Percentiles rank a stretch among this genome's conserved stretches.
Conservation (phyloP, 768 basidiomycete species). For the Lactifluus pinguis region DNA sequence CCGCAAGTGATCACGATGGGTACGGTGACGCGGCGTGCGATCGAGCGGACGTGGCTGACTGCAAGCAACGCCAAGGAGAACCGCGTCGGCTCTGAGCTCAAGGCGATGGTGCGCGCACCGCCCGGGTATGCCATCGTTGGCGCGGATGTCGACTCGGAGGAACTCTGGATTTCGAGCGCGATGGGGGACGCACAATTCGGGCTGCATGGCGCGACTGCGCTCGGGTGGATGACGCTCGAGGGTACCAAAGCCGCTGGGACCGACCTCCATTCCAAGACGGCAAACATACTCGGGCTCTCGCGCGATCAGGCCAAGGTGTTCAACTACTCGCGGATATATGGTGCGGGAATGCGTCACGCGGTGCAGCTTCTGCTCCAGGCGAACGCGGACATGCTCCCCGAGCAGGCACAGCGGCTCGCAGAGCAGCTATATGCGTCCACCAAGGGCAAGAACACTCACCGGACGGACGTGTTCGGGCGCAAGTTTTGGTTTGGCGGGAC, state of each 20-base stretch:
- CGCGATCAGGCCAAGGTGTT: constrained; percentile 96
- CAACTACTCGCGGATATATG: constrained; percentile 98
- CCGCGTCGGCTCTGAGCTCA: constrained; percentile 95
- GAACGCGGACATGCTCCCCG: constrained; percentile 67
- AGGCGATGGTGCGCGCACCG: constrained; percentile 95
- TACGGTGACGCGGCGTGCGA: constrained; percentile 93
- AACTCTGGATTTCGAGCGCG: constrained; percentile 96
- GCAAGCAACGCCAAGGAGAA: constrained; percentile 98
- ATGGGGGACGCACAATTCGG: constrained; percentile 99
- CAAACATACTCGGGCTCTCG: constrained; percentile 83
- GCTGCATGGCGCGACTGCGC: constrained; percentile 88
- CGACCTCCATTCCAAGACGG: constrained; percentile 95
- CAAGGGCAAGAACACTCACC: constrained; percentile 84
- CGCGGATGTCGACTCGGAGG: constrained; percentile 97
- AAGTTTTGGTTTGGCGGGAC: constrained; percentile 97
- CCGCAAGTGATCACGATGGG: constrained; percentile 99
- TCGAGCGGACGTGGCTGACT: constrained; percentile 97
- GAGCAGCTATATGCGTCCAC: constrained; percentile 84
- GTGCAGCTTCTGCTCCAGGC: constrained; percentile 79
- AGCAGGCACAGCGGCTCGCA: constrained; percentile 72
- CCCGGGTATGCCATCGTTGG: constrained; percentile 91
- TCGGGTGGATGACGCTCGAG: constrained; percentile 99
- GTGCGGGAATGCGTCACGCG: constrained; percentile 95
- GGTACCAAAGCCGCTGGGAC: constrained; percentile 93
- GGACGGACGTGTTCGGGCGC: constrained; percentile 61